Base-by-base conservation (phyloP, 306 rosid genomes). In the Nissolia schottii region DNA sequence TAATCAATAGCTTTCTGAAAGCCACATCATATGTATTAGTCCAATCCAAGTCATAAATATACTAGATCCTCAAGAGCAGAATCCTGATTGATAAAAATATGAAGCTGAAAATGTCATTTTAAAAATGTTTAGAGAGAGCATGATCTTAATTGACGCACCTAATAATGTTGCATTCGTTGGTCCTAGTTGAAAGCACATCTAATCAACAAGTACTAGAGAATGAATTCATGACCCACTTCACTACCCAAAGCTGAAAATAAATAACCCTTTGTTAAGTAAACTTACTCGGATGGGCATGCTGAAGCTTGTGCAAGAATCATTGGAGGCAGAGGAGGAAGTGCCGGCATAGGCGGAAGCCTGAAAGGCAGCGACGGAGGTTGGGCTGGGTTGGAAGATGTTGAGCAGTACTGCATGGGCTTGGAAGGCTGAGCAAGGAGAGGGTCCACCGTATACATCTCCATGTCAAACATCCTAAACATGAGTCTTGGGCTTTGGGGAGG, bases 371-470 rank as follows among this genome's bases (percentile, higher is more conserved):
- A 50, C 3, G 86, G 72, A 7, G 73, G 49, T 0, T 87, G 86
- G 12, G 64, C 75, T 20, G 95, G 92, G 24, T 74, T 77, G 32
- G 87, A 50, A 40, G 96, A 87, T 71, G 37, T 60, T 3, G 96
- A 85, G 75, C 98, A 93, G 56, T 70, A 76, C 22, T 88, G 70
- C 98, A 85, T 87, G 14, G 98, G 92, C 55, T 87, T 80, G 6
- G 88, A 53, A 48, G 98, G 98, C 78, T 93, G 96, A 64, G 97
- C 75, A 20, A 93, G 86, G 58, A 93, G 85, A 49, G 97, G 79
- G 80, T 88, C 92, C 61, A 81, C 97, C 0, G 64, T 76, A 69
- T 93, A 93, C 88, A 88, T 85, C 53, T 81, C 92, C 92, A 78
- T 84, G 67, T 83, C 82, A 79, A 90, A 90, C 82, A 90, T 70